phyloP scores from a whole-genome alignment of 2,329 filamentous ascomycete genomes.

The Fusarium cicatricum region DNA sequence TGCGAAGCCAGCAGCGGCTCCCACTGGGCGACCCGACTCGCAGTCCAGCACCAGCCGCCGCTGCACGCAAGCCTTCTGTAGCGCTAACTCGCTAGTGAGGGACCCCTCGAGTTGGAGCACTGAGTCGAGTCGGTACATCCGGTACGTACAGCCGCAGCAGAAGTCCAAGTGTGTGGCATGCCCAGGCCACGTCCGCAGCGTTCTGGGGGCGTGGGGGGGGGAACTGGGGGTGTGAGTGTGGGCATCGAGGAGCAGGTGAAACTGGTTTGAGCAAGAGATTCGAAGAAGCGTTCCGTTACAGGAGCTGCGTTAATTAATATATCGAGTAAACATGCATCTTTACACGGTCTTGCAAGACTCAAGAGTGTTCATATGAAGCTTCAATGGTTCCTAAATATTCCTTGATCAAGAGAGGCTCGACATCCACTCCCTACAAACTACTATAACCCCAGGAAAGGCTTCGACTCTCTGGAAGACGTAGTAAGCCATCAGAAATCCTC shows the following conservation, averaged over 20 bases:
- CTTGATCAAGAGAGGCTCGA: no score
- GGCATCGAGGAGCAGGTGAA: background rate
- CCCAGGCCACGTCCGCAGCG: slow-evolving; percentile 23
- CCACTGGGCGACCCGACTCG: slow-evolving; percentile 19
- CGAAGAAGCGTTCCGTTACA: background rate
- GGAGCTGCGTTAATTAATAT: no score
- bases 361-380: no score
- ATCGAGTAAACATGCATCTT: no score
- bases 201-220: background rate
- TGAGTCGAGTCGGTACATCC: slow-evolving; percentile 33
- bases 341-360: no score
- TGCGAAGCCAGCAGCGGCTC: slow-evolving; percentile 10
- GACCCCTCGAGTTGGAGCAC: slow-evolving; percentile 3
- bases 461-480: no score
- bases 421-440: no score
- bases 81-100: slow-evolving; percentile 14
- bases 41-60: background rate
- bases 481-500: no score
- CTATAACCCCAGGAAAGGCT: no score
- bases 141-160: slow-evolving; percentile 42
- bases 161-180: slow-evolving; percentile 18
- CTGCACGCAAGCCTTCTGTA: slow-evolving; percentile 2
- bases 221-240: slow-evolving; percentile 22
- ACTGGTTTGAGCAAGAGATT: background rate
- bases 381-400: no score